These are phyloP conservation scores for Penstemon davidsonii DNA, from an alignment of 257 asterid genomes.

Conservation along the genomic window DNA sequence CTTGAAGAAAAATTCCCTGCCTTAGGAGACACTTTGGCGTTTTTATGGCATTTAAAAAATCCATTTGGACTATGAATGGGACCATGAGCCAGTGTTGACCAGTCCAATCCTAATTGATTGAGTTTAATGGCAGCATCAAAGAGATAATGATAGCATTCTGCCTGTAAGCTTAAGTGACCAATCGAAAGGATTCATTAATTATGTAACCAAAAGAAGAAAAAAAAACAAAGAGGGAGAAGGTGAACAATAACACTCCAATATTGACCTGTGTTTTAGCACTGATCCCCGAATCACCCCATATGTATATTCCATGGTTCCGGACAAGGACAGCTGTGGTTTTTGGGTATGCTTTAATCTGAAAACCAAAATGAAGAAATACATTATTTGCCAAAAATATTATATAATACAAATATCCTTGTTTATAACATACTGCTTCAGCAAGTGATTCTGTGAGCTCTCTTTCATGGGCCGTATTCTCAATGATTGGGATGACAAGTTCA, in stretches of 20 bases:
- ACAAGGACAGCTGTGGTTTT: conserved; percentile 92
- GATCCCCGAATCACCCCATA: conserved; percentile 99
- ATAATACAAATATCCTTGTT: no score
- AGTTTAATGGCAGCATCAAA: conserved; percentile 98
- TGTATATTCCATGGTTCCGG: conserved; percentile 84
- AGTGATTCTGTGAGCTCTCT: conserved; percentile 90
- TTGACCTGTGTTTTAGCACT: conserved; percentile 89
- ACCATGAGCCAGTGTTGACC: conserved; percentile 81
- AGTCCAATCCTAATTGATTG: conserved; percentile 85
- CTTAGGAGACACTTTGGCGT: conserved; percentile 6
- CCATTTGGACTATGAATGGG: conserved; percentile 48
- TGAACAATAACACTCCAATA: background rate
- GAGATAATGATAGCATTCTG: conserved; percentile 95
- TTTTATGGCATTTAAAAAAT: conserved; percentile 27
- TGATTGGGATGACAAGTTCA: conserved; percentile 89
- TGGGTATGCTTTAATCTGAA: conserved; percentile 84
- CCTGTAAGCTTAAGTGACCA: conserved; percentile 45
- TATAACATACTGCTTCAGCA: conserved; percentile 67
- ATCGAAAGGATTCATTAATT: conserved; percentile 14
- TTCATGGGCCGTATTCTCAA: conserved; percentile 96
- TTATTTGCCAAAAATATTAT: background rate
- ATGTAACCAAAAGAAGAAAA: background rate
- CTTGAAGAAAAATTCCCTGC: conserved; percentile 23
- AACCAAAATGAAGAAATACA: conserved; percentile 12
- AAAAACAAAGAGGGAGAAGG: background rate